Percentiles rank a stretch among this genome's conserved stretches.
Conservation (phyloP, 768 basidiomycete genomes). For the Macrolepiota dolichaula region DNA sequence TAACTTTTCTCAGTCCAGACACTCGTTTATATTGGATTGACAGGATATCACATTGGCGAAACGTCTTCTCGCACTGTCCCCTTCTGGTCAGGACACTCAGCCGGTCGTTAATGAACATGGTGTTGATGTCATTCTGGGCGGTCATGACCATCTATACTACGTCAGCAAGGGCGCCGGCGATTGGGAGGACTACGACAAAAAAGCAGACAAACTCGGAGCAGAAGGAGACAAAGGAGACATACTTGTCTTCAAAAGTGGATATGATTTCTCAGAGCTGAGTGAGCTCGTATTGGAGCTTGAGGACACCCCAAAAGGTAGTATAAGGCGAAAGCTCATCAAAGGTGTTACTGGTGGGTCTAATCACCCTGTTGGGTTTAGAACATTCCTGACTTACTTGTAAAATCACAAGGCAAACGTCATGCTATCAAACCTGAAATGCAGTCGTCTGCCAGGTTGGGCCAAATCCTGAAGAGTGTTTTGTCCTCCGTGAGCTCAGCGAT, state of each 20-base stretch:
- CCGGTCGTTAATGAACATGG: slow-evolving; percentile 60
- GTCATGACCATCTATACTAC: slow-evolving; percentile 87
- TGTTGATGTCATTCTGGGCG: slow-evolving; percentile 80
- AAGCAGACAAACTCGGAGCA: slow-evolving; percentile 53
- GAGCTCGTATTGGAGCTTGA: slow-evolving; percentile 65
- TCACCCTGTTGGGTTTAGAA: background rate
- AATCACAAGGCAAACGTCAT: slow-evolving; percentile 61
- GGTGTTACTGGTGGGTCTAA: slow-evolving; percentile 49
- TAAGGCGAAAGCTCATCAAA: slow-evolving; percentile 63
- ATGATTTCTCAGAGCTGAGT: slow-evolving; percentile 85
- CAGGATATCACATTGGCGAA: slow-evolving; percentile 76
- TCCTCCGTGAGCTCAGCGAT: slow-evolving; percentile 67
- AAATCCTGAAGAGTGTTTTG: slow-evolving; percentile 60
- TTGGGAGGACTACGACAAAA: slow-evolving; percentile 66
- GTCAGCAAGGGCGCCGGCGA: slow-evolving; percentile 58
- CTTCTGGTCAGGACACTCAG: slow-evolving; percentile 41
- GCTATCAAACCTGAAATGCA: slow-evolving; percentile 54
- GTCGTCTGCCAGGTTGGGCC: slow-evolving; percentile 50
- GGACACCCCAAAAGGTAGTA: slow-evolving; percentile 55
- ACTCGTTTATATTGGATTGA: background rate
- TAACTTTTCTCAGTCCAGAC: background rate
- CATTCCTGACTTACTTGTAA: background rate
- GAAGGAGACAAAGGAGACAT: slow-evolving; percentile 72
- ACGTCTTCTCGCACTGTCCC: slow-evolving; percentile 56
- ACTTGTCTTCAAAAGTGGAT: slow-evolving; percentile 81